Base-by-base conservation (phyloP, 768 basidiomycete species). In the Mycena vitilis region DNA sequence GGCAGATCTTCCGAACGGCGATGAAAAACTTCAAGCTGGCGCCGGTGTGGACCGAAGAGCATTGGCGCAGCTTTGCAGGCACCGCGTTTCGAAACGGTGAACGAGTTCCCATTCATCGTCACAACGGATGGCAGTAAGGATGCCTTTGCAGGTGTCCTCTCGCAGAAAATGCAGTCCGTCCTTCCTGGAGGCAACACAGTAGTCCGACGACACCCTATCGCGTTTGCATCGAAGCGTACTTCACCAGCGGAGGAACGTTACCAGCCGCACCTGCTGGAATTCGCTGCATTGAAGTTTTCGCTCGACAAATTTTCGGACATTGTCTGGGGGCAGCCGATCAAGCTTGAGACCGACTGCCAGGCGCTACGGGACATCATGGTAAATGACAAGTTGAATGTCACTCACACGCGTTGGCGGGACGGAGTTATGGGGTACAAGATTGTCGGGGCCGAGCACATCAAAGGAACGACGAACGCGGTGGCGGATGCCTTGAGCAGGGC, bases 211-310 rank as follows among this genome's bases (percentile, higher is more conserved):
- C 78, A 80, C 63, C 81, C 81, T 0, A 72, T 82, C 0, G 79
- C 63, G 0, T 82, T 78, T 60, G 74, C 75, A 4, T 81, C 80
- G 12, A 81, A 82, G 49, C 67, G 79, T 10, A 80, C 80, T 16
- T 82, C 80, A 0, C 36, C 49, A 0, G 60, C 75, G 0, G 80
- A 81, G 59, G 75, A 74, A 38, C 69, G 72, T 7, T 82, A 80
- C 61, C 69, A 71, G 44, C 80, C 77, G 1, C 79, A 75, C 60
- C 51, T 80, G 5, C 71, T 79, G 15, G 78, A 82, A 55, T 80
- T 81, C 53, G 80, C 79, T 18, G 59, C 66, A 20, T 52, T 66
- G 12, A 67, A 67, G 34, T 68, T 30, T 22, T 10, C 73, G 65
- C 15, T 73, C 71, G 62, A 68, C 42, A 68, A 75, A 73, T 60